These are phyloP conservation scores for Haplosporangium gracile DNA, from an alignment of 192 early-diverging fungal genomes.

Conservation along the genomic window DNA sequence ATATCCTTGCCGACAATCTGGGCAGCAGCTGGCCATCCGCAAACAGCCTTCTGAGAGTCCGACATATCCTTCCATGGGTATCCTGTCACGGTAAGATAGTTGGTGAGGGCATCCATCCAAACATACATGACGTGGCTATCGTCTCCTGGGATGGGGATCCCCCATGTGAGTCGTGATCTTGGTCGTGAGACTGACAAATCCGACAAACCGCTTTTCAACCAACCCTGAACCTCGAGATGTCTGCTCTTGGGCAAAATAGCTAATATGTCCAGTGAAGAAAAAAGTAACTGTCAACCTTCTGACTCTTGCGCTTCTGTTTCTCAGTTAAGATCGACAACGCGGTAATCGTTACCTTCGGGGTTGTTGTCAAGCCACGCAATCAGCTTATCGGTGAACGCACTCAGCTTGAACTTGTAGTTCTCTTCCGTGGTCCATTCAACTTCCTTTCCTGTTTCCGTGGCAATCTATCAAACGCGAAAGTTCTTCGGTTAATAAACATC, in stretches of 20 bases:
- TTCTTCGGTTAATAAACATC: background rate
- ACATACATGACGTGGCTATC: slow-evolving; percentile 93
- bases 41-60: slow-evolving; percentile 18
- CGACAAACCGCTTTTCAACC: slow-evolving; percentile 67
- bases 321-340: background rate
- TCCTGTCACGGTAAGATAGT: slow-evolving; percentile 90
- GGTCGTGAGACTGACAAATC: slow-evolving; percentile 93
- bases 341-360: slow-evolving; percentile 60
- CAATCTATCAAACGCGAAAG: slow-evolving; percentile 50
- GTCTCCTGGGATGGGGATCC: slow-evolving; percentile 92
- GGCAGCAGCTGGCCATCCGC: slow-evolving; percentile 76
- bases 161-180: slow-evolving; percentile 85
- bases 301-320: background rate
- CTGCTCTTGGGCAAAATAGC: slow-evolving; percentile 76
- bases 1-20: slow-evolving; percentile 98
- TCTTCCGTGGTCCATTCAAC: slow-evolving; percentile 94
- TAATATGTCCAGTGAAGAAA: slow-evolving; percentile 10
- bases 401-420: slow-evolving; percentile 94
- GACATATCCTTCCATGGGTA: slow-evolving; percentile 78
- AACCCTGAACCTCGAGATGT: slow-evolving; percentile 75
- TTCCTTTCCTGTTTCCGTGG: slow-evolving; percentile 85
- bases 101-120: slow-evolving; percentile 96
- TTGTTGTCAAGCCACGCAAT: slow-evolving; percentile 77
- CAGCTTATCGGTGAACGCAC: slow-evolving; percentile 71
- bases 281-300: background rate